Conservation (phyloP, 2,329 filamentous ascomycete genomes). For the Pseudogymnoascus pannorum region DNA sequence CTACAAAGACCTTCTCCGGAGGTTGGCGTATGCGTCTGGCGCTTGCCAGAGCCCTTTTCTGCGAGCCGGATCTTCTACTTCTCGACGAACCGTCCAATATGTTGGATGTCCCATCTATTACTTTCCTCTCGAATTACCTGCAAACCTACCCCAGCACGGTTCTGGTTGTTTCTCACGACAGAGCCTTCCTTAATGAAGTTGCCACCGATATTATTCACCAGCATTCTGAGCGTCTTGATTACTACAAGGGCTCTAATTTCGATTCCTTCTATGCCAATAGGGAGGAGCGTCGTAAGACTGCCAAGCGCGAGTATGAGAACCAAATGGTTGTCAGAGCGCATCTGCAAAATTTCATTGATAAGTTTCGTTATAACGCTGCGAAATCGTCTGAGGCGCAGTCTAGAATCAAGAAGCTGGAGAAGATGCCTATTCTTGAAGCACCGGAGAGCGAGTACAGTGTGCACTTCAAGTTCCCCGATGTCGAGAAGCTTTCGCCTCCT, state of each 20-base stretch:
- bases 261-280: constrained; percentile 96
- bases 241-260: constrained; percentile 97
- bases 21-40: constrained; percentile 99
- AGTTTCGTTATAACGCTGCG: constrained; percentile 98
- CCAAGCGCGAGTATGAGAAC: constrained; percentile 96
- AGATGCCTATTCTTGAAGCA: constrained; percentile 84
- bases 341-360: constrained; percentile 97
- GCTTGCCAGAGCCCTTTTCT: constrained; percentile 90
- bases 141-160: constrained; percentile 91
- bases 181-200: constrained; percentile 96
- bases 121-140: constrained; percentile 93
- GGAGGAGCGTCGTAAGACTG: constrained; percentile 93
- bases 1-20: constrained; percentile 97
- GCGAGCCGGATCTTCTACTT: constrained; percentile 89
- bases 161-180: constrained; percentile 95
- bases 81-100: constrained; percentile 99
- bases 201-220: constrained; percentile 99
- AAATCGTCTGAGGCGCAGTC: constrained; percentile 98
- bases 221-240: constrained; percentile 92
- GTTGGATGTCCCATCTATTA: constrained; percentile 99
- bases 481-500: constrained; percentile 93
- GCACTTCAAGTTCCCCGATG: constrained; percentile 94
- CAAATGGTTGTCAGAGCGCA: constrained; percentile 93
- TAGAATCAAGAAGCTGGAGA: constrained; percentile 97
- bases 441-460: constrained; percentile 94